These are phyloP conservation scores for Suillus placidus DNA, from an alignment of 768 basidiomycete genomes.

Conservation along the genomic window DNA sequence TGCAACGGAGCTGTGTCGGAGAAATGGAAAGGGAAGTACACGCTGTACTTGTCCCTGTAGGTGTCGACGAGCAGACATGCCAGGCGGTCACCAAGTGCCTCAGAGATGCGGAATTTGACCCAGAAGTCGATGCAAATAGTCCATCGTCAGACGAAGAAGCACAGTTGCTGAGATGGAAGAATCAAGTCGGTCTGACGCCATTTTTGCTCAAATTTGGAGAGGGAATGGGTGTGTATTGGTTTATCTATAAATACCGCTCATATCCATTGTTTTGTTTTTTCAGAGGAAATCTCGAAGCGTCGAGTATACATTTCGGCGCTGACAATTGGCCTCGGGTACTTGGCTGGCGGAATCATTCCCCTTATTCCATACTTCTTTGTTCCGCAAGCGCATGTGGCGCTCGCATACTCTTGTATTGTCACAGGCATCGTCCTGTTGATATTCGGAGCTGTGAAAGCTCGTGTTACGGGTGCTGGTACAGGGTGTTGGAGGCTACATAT, in stretches of 20 bases:
- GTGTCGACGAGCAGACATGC: conserved; percentile 83
- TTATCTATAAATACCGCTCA: not conserved
- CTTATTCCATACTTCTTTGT: conserved; percentile 93
- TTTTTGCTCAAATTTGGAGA: conserved; percentile 98
- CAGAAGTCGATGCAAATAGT: conserved; percentile 20
- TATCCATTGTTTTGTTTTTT: not conserved
- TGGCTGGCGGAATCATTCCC: conserved; percentile 91
- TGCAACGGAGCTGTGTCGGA: conserved; percentile 84
- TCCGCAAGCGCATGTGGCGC: conserved; percentile 62
- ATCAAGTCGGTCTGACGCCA: conserved; percentile 84
- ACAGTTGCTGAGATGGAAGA: conserved; percentile 63
- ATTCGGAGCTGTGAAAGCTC: conserved; percentile 85
- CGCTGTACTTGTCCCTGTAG: conserved; percentile 84
- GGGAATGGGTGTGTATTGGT: conserved; percentile 66
- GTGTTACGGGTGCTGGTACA: conserved; percentile 73
- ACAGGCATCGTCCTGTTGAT: conserved; percentile 82
- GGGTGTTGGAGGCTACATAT: conserved; percentile 66
- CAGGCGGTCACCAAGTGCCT: conserved; percentile 80
- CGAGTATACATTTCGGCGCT: conserved; percentile 89
- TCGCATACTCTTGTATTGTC: conserved; percentile 70
- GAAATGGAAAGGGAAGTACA: conserved; percentile 97
- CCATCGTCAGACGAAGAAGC: conserved; percentile 55
- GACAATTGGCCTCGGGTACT: conserved; percentile 95
- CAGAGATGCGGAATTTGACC: conserved; percentile 62
- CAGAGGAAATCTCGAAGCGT: conserved; percentile 86